A percentile compares a stretch with the other conserved stretches of the same genome.
phyloP scores from a whole-genome alignment of 257 asterid genomes.

The Solanum peruvianum region DNA sequence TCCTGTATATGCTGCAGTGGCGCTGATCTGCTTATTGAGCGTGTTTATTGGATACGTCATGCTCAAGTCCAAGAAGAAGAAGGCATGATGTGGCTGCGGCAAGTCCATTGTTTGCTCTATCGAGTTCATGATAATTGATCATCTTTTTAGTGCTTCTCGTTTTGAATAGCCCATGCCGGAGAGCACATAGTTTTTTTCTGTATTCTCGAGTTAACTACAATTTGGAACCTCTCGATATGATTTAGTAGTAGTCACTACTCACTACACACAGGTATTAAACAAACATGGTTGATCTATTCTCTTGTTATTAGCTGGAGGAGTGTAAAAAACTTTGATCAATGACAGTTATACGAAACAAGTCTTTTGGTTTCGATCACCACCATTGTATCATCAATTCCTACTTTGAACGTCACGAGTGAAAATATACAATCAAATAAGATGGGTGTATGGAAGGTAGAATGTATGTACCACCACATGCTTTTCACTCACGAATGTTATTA shows the following conservation, averaged over 20 bases:
- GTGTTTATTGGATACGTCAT: constrained; percentile 69
- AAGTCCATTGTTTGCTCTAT: neutral
- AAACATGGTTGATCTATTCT: neutral
- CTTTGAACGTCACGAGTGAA: neutral
- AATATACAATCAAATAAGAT: neutral
- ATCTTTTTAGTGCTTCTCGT: neutral
- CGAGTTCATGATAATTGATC: neutral
- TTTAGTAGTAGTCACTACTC: neutral
- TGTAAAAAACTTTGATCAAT: neutral
- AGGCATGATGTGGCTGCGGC: constrained; percentile 21
- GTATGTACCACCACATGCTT: too few relatives aligned
- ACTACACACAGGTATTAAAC: neutral
- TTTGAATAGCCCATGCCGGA: neutral
- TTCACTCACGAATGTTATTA: too few relatives aligned
- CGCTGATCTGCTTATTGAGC: constrained; percentile 53
- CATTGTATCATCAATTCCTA: neutral
- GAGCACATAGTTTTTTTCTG: neutral
- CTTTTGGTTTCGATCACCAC: neutral
- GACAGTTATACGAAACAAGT: neutral
- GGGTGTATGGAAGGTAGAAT: neutral
- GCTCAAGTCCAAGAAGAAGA: constrained; percentile 85
- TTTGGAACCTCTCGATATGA: neutral
- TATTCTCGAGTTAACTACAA: neutral
- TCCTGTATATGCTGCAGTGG: constrained; percentile 55
- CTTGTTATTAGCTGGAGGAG: neutral